A percentile compares a stretch with the other conserved stretches of the same genome.
Evolutionary conservation across 2,329 filamentous ascomycete genomes (phyloP).

Genomic region (Xenoacremonium recifei): DNA sequence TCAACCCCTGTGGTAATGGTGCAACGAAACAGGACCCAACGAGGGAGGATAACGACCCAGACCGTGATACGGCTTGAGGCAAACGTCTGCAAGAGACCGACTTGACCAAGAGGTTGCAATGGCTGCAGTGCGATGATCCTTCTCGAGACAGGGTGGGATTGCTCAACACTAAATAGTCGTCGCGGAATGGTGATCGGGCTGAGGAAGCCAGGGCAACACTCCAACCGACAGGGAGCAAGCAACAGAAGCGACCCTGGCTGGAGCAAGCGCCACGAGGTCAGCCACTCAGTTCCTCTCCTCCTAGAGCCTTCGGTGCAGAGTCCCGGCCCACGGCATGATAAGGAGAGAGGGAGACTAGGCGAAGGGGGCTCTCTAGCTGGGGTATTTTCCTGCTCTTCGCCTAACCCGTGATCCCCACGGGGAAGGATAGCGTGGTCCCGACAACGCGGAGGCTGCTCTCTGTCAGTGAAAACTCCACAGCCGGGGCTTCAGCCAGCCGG

Average conservation of each 20-base stretch:
- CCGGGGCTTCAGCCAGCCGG: not conserved
- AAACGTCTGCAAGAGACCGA: too few species aligned
- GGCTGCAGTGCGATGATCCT: conserved; percentile 5
- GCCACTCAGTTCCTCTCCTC: not conserved
- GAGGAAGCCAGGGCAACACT: not conserved
- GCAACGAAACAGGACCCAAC: too few species aligned
- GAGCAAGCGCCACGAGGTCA: conserved; percentile 1
- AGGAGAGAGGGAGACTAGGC: conserved; percentile 7
- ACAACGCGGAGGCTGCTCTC: not conserved
- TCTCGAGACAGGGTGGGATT: conserved; percentile 7
- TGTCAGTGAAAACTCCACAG: not conserved
- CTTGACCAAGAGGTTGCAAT: too few species aligned
- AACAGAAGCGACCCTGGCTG: not conserved
- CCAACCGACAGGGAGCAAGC: not conserved
- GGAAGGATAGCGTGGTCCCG: conserved; percentile 5
- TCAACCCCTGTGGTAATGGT: too few species aligned
- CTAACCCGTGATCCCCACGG: conserved; percentile 4
- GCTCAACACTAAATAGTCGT: conserved; percentile 8
- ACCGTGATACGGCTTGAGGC: not conserved
- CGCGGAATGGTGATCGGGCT: too few species aligned
- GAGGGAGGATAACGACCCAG: not conserved
- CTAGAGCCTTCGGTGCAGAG: not conserved
- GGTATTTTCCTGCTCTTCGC: too few species aligned
- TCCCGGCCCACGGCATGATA: not conserved
- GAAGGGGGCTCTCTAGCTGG: too few species aligned